Conservation (phyloP, 2,329 filamentous ascomycete species). For the Pseudohalonectria lignicola region DNA sequence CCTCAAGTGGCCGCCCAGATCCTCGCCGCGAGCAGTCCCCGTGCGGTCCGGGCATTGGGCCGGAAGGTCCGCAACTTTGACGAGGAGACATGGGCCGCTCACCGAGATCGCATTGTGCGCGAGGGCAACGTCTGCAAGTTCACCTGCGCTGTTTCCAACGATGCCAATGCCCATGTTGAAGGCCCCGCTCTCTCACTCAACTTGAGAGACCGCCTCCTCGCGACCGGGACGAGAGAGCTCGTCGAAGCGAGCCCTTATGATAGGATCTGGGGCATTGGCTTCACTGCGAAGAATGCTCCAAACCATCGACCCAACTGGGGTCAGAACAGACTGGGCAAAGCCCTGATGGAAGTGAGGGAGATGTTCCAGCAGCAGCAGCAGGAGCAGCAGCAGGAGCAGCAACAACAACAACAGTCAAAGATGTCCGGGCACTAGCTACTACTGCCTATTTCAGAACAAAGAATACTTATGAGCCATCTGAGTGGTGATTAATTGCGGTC, state of each 20-base stretch:
- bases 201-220: slow-evolving; percentile 29
- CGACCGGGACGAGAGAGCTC: slow-evolving; percentile 47
- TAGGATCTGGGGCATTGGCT: slow-evolving; percentile 57
- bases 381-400: too few relatives aligned
- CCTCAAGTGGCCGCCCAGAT: slow-evolving; percentile 4
- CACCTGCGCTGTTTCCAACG: slow-evolving; percentile 15
- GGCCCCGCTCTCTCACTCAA: neutral
- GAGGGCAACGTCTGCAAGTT: slow-evolving; percentile 51
- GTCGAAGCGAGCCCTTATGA: slow-evolving; percentile 53
- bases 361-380: slow-evolving; percentile 32
- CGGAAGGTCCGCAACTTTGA: slow-evolving; percentile 4
- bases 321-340: slow-evolving; percentile 52
- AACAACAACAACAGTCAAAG: too few relatives aligned
- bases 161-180: neutral
- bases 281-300: slow-evolving; percentile 36
- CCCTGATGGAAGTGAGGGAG: slow-evolving; percentile 44
- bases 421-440: too few relatives aligned
- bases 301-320: slow-evolving; percentile 43
- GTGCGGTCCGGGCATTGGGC: slow-evolving; percentile 7
- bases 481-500: too few relatives aligned
- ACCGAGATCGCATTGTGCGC: slow-evolving; percentile 36
- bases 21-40: slow-evolving; percentile 3
- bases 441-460: neutral
- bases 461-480: neutral
- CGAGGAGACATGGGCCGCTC: slow-evolving; percentile 5